Evolutionary conservation across 495 filamentous ascomycete genomes (phyloP).

Genomic region (Lophiostoma macrostomum): DNA sequence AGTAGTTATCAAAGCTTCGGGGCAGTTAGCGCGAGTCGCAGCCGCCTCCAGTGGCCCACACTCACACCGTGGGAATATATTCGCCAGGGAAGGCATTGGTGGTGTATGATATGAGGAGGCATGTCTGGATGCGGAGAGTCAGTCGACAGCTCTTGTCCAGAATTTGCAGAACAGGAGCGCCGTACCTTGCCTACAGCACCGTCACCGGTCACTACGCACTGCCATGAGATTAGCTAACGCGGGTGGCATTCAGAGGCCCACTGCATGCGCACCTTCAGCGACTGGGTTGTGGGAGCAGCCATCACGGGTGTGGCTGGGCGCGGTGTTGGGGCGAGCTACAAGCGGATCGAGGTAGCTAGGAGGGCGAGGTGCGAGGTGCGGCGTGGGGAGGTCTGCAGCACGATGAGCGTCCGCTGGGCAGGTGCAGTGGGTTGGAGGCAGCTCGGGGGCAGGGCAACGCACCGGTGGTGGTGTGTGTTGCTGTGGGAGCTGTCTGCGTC

Average conservation of each 20-base stretch:
- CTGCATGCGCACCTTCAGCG: constrained; percentile 61
- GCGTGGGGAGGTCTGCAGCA: neutral
- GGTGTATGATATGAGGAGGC: constrained; percentile 97
- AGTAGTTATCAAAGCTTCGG: constrained; percentile 97
- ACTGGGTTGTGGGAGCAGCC: constrained; percentile 69
- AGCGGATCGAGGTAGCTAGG: constrained; percentile 2
- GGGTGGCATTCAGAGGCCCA: neutral
- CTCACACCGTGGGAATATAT: constrained; percentile 98
- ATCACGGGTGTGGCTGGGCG: constrained; percentile 40
- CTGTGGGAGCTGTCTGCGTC: constrained; percentile 8
- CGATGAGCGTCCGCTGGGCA: neutral
- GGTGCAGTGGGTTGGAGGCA: neutral
- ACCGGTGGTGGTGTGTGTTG: no score
- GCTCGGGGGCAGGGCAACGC: neutral
- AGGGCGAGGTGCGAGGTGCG: neutral
- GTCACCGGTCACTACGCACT: constrained; percentile 99
- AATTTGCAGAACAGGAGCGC: constrained; percentile 6
- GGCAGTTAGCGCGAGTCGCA: constrained; percentile 10
- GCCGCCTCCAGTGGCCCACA: constrained; percentile 33
- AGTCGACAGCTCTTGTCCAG: neutral
- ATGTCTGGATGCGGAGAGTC: constrained; percentile 63
- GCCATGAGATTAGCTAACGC: constrained; percentile 17
- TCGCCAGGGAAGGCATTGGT: constrained; percentile 99
- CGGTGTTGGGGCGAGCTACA: constrained; percentile 2
- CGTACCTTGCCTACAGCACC: constrained; percentile 95